Percentiles rank a stretch among this genome's conserved stretches.
Conservation (phyloP, 805 yeast species). For the Hanseniaspora mollemarum region DNA sequence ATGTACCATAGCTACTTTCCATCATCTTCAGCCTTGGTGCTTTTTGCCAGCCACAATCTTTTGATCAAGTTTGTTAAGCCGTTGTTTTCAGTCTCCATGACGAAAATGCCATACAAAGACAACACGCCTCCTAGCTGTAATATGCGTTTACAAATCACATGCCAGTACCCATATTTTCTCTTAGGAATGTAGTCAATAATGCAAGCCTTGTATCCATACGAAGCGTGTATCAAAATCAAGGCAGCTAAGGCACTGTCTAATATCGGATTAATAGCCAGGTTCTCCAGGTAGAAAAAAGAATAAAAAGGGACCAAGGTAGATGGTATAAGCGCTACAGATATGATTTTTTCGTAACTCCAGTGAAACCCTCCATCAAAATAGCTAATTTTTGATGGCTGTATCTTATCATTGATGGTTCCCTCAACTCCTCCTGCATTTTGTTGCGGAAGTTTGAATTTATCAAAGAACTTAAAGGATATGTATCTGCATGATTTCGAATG, state of each 20-base stretch:
- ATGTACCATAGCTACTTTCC: neutral
- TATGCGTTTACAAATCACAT: slow-evolving; percentile 47
- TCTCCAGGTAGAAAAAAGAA: slow-evolving; percentile 27
- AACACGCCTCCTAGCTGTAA: slow-evolving; percentile 53
- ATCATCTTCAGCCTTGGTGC: neutral
- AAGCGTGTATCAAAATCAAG: slow-evolving; percentile 49
- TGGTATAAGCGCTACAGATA: slow-evolving; percentile 53
- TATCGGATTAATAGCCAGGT: slow-evolving; percentile 34
- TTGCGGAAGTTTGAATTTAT: slow-evolving; percentile 37
- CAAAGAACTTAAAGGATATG: slow-evolving; percentile 17
- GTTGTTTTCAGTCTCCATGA: slow-evolving; percentile 52
- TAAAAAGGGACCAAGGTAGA: slow-evolving; percentile 44
- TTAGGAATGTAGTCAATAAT: slow-evolving; percentile 67
- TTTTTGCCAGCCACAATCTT: slow-evolving; percentile 29
- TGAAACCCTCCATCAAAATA: slow-evolving; percentile 57
- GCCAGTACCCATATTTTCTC: slow-evolving; percentile 59
- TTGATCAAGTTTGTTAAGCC: slow-evolving; percentile 46
- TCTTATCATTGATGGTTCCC: slow-evolving; percentile 64
- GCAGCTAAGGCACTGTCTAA: slow-evolving; percentile 49
- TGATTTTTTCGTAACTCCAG: slow-evolving; percentile 59
- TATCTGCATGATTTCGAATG: neutral
- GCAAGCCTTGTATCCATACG: slow-evolving; percentile 65
- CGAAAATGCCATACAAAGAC: slow-evolving; percentile 60
- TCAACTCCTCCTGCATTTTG: slow-evolving; percentile 67
- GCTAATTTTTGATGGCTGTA: slow-evolving; percentile 46